Evolutionary conservation across 768 basidiomycete genomes (phyloP).

Genomic region (Phlebiopsis gigantea): DNA sequence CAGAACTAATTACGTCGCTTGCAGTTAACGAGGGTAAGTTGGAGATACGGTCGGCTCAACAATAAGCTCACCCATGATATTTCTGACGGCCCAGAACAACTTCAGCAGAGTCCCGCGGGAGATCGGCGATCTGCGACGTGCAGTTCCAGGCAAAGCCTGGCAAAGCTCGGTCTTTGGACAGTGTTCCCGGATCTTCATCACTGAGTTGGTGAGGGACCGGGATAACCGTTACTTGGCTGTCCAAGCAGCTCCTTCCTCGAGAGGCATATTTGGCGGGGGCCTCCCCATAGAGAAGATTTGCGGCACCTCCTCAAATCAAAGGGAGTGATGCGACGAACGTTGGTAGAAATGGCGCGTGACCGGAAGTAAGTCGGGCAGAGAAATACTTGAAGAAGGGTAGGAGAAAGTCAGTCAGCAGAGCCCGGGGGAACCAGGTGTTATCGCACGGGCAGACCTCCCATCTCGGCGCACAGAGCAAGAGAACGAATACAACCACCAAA

Average conservation of each 20-base stretch:
- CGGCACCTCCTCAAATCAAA: not conserved
- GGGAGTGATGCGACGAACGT: not conserved
- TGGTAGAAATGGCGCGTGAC: not conserved
- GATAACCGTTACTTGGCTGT: no score
- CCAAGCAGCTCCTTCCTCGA: not conserved
- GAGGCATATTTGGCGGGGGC: not conserved
- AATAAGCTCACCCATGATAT: no score
- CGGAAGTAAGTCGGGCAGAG: not conserved
- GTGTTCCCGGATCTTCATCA: not conserved
- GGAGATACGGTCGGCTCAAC: no score
- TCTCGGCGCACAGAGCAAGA: not conserved
- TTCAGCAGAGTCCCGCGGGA: no score
- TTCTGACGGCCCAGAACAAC: no score
- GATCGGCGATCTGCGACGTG: not conserved
- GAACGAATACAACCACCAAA: slow-evolving; percentile 2
- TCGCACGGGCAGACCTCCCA: not conserved
- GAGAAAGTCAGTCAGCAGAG: not conserved
- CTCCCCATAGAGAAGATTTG: not conserved
- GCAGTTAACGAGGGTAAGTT: no score
- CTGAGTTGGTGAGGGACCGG: no score
- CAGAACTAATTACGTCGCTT: no score
- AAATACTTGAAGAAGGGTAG: not conserved
- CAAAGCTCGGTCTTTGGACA: not conserved
- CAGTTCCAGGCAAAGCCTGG: not conserved
- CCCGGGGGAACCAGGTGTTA: slow-evolving; percentile 1